Base-by-base conservation (phyloP, 2,329 filamentous ascomycete genomes). In the Aspergillus sp. region DNA sequence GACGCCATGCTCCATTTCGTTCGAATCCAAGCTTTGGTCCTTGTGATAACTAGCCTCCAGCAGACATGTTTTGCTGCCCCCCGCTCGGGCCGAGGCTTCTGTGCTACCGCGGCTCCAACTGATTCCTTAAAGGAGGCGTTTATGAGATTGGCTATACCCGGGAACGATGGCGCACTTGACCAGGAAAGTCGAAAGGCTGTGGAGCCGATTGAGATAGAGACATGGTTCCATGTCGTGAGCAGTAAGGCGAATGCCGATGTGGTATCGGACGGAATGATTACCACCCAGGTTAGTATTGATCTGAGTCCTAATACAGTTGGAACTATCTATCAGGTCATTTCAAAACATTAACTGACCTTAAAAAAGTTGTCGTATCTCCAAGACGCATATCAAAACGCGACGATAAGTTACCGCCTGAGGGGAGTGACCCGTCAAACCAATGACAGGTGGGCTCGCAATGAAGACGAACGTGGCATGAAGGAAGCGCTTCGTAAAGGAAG, bases 391-490 rank as follows among this genome's bases (percentile, higher is more conserved):
- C 59, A 64, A 41, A 69, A 73, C 49, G 66, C 73, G 3, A 75
- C 75, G 57, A 81, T 86, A 63, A 69, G 67, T 8, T 86, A 84
- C 74, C 76, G 71, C 31, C 75, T 85, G 9, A 64, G 73, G 53
- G 77, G 79, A 57, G 74, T 81, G 31, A 79, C 77, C 23, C 82
- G 78, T 63, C 82, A 76, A 37, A 73, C 77, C 57, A 85, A 84
- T 71, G 78, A 83, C 62, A 73, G 72, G 46, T 86, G 84, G 84
- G 82, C 84, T 33, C 75, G 73, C 35, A 80, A 78, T 55, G 69
- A 68, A 23, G 77, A 80, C 65, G 79, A 81, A 62, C 66, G 78
- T 47, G 74, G 62, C 9, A 82, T 85, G 80, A 86, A 86, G 68
- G 67, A 70, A 23, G 69, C 78, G 2, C 78, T 86, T 2, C 81